Percentiles rank a stretch among this genome's conserved stretches.
Evolutionary conservation across 2,329 filamentous ascomycete genomes (phyloP).

Genomic region (Verticillium dahliae): DNA sequence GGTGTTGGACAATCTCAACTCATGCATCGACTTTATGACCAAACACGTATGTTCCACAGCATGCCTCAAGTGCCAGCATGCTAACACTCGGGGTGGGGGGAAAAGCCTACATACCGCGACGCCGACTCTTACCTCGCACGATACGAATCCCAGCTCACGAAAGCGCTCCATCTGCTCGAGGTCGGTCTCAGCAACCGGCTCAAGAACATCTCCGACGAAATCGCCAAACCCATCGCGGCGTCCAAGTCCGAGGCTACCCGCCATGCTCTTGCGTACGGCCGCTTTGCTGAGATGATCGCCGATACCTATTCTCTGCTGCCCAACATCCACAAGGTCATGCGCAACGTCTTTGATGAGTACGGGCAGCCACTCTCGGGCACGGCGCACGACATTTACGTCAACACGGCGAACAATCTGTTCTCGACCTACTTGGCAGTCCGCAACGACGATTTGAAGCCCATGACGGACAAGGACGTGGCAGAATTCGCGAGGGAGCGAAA

Average conservation of each 20-base stretch:
- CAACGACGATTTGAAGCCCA: constrained; percentile 44
- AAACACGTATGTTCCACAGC: constrained; percentile 40
- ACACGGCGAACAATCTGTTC: constrained; percentile 48
- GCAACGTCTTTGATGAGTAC: constrained; percentile 43
- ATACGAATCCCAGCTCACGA: constrained; percentile 73
- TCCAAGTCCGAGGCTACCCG: constrained; percentile 54
- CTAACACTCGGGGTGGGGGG: too few species aligned
- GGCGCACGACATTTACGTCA: constrained; percentile 46
- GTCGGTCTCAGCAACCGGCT: constrained; percentile 47
- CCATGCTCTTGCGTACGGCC: constrained; percentile 53
- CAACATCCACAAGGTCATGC: constrained; percentile 47
- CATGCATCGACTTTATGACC: constrained; percentile 90
- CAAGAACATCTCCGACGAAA: constrained; percentile 47
- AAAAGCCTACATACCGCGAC: constrained; percentile 70
- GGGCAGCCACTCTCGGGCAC: constrained; percentile 37
- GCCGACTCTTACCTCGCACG: constrained; percentile 80
- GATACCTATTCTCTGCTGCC: constrained; percentile 50
- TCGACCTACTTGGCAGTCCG: constrained; percentile 45
- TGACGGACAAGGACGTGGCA: constrained; percentile 48
- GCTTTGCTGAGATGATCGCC: constrained; percentile 51
- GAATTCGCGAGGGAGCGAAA: constrained; percentile 48
- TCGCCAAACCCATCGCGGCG: constrained; percentile 44
- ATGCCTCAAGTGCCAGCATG: background rate
- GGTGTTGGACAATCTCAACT: constrained; percentile 80
- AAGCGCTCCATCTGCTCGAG: constrained; percentile 56